A percentile compares a stretch with the other conserved stretches of the same genome.
phyloP scores from a whole-genome alignment of 495 filamentous ascomycete genomes.

The Aspergillus conjunctus region DNA sequence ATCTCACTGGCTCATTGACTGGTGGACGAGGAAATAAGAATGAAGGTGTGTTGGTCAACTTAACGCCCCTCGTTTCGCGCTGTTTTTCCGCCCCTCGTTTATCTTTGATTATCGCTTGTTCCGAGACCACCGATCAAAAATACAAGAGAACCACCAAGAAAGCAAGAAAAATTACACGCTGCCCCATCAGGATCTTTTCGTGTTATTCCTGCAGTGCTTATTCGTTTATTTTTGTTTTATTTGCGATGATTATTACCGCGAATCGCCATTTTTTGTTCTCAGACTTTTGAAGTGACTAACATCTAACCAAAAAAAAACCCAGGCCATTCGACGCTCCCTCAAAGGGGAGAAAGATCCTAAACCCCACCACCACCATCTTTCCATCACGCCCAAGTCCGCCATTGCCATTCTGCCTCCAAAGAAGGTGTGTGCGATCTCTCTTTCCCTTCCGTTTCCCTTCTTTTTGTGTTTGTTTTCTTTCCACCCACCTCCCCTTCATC shows the following conservation, averaged over 20 bases:
- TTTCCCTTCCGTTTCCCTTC: conserved; percentile 18
- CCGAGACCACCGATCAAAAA: conserved; percentile 2
- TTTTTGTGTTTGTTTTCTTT: conserved; percentile 7
- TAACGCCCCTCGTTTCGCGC: conserved; percentile 13
- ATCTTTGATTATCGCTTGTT: conserved; percentile 27
- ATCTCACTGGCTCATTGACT: conserved; percentile 2
- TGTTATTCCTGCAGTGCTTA: conserved; percentile 1
- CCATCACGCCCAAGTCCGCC: conserved; percentile 90
- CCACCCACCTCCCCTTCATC: conserved; percentile 4
- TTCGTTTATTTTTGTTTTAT: neutral
- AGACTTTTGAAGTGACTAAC: conserved; percentile 19
- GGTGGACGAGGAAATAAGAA: conserved; percentile 17
- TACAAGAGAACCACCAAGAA: conserved; percentile 6
- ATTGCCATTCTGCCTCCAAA: conserved; percentile 94
- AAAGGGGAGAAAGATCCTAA: conserved; percentile 80
- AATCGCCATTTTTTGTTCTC: conserved; percentile 9
- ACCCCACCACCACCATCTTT: conserved; percentile 77
- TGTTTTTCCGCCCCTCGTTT: conserved; percentile 22
- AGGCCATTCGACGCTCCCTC: conserved; percentile 84
- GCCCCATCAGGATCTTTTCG: conserved; percentile 4
- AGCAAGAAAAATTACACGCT: conserved; percentile 21
- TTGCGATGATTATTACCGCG: conserved; percentile 3
- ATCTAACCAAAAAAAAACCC: conserved; percentile 14
- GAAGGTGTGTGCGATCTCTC: conserved; percentile 64
- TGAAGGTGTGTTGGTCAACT: conserved; percentile 29